phyloP scores from a whole-genome alignment of 768 basidiomycete genomes.

The Clitopilus hobsonii region DNA sequence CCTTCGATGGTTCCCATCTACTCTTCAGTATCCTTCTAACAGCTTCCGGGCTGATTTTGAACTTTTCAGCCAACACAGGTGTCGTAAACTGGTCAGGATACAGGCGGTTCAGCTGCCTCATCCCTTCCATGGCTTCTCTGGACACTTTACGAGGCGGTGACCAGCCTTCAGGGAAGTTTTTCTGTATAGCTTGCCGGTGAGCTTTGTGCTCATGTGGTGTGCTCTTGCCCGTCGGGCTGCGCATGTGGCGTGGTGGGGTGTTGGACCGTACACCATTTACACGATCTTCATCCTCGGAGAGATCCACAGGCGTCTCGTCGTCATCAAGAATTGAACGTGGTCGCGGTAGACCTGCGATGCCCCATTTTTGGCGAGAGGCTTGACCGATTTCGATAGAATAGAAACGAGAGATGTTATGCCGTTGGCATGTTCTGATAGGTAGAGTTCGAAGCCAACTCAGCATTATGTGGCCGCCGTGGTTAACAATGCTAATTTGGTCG shows the following conservation, averaged over 20 bases:
- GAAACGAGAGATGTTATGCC: constrained; percentile 13
- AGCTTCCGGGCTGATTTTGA: constrained; percentile 78
- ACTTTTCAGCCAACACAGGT: constrained; percentile 66
- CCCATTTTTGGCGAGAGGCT: constrained; percentile 29
- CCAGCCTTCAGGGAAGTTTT: constrained; percentile 67
- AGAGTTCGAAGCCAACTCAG: constrained; percentile 18
- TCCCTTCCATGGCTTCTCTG: constrained; percentile 77
- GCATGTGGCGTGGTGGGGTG: constrained; percentile 31
- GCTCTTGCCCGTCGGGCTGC: constrained; percentile 30
- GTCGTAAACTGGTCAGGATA: constrained; percentile 65
- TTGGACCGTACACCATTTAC: constrained; percentile 37
- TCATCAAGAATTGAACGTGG: constrained; percentile 47
- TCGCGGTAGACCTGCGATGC: constrained; percentile 28
- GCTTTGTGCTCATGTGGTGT: constrained; percentile 45
- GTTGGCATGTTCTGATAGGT: constrained; percentile 9
- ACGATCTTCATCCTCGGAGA: constrained; percentile 47
- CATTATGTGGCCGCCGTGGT: constrained; percentile 14
- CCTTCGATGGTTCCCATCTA: constrained; percentile 59
- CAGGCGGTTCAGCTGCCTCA: constrained; percentile 60
- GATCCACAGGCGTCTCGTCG: constrained; percentile 38
- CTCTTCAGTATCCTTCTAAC: constrained; percentile 76
- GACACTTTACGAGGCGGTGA: constrained; percentile 76
- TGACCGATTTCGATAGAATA: constrained; percentile 13
- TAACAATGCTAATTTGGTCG: constrained; percentile 4
- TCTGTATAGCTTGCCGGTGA: constrained; percentile 48